Evolutionary conservation across 176 grass and related monocot genomes (phyloP), one percentile per base, ranked within the genome.

Genomic region (Thalia dealbata): DNA sequence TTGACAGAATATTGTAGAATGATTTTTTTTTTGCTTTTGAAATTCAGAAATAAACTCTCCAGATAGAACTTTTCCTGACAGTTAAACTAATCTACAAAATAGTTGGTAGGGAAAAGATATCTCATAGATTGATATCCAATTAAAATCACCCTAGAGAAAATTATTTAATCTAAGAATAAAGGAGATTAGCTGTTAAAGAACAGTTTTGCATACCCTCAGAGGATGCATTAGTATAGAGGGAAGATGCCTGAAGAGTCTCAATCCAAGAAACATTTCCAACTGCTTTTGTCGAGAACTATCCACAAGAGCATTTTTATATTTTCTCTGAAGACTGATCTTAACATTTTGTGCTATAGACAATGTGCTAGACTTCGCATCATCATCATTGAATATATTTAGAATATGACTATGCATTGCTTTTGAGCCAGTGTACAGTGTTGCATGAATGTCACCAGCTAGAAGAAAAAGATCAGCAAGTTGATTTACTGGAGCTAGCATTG

Each of bases 331-430:
- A 5, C 85, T 91, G 71, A 99, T 99, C 78, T 79, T 99, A 51
- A 99, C 90, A 86, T 99, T 99, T 79, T 99, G 90, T 80, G 91
- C 95, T 79, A 90, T 85, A 72, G 95, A 91, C 52, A 99, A 99
- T 82, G 84, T 93, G 71, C 95, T 81, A 51, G 93, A 90, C 70
- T 84, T 91, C 61, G 90, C 95, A 50, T 75, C 77, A 74, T 99
- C 95, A 79, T 99, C 95, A 80, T 85, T 99, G 79, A 99, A 99
- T 82, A 93, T 93, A 81, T 90, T 99, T 35, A 99, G 78, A 89
- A 99, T 93, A 69, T 99, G 85, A 70, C 95, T 99, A 73, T 99
- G 95, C 95, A 99, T 99, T 78, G 95, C 95, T 86, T 99, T 99
- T 75, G 95, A 99, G 60, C 95, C 95, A 79, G 95, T 99, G 74